Base-by-base conservation (phyloP, 2,329 filamentous ascomycete species). In the Penicillium griseofulvum region DNA sequence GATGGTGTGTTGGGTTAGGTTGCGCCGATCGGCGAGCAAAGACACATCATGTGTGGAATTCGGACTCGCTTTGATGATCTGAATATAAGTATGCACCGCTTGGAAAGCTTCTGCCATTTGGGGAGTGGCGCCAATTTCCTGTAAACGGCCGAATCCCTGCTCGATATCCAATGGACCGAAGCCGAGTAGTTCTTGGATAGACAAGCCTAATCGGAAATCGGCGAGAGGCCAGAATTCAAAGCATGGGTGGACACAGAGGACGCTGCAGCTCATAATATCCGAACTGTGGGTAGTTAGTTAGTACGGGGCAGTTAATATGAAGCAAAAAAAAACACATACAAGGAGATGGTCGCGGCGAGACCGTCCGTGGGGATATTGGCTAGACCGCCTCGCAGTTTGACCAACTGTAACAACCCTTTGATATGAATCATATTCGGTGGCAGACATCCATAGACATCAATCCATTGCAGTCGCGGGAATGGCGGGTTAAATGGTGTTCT, bases 351-450 rank as follows among this genome's bases (percentile, higher is more conserved):
- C 33, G 71, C 64, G 8, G 71, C 68, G 28, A 76, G 54, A 3
- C 75, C 74, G 9, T 70, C 68, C 19, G 74, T 60, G 33, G 64
- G 64, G 31, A 77, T 67, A 12, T 71, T 67, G 5, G 65, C 56
- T 9, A 77, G 52, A 0, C 75, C 75, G 6, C 74, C 74, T 29
- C 70, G 68, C 7, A 74, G 47, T 19, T 68, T 66, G 38, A 76
- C 54, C 57, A 75, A 63, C 44, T 73, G 68, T 6, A 69, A 57
- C 29, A 75, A 55, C 0, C 73, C 73, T 46, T 65, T 59, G 11
- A 71, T 57, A 55, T 75, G 73, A 3, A 73, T 62, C 41, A 72
- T 62, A 28, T 74, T 74, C 5, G 70, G 66, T 5, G 67, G 63
- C 12, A 71, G 62, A 50, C 64, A 65, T 0, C 71, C 71, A 47